A percentile compares a stretch with the other conserved stretches of the same genome.
Conservation (phyloP, 139 green algal species). For the Tetraselmis chui region DNA sequence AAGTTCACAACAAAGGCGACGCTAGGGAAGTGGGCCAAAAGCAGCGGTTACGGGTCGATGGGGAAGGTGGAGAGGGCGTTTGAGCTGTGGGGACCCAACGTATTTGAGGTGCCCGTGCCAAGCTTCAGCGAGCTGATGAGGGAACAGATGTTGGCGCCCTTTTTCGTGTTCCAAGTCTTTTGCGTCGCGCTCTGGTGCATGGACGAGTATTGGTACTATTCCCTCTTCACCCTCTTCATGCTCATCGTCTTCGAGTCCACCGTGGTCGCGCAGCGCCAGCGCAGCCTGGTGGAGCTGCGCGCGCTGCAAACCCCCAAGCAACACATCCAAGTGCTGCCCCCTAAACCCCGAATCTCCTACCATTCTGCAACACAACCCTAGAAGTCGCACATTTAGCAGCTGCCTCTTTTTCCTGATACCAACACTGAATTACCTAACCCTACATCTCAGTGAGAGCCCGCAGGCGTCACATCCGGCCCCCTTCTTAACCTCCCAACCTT, state of each 20-base stretch:
- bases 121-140: slow-evolving; percentile 63
- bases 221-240: slow-evolving; percentile 97
- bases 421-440: too few species aligned
- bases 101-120: slow-evolving; percentile 68
- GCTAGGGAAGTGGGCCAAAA: slow-evolving; percentile 41
- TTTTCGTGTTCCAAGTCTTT: slow-evolving; percentile 97
- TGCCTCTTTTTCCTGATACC: too few species aligned
- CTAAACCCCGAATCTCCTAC: too few species aligned
- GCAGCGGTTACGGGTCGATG: slow-evolving; percentile 35
- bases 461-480: too few species aligned
- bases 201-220: slow-evolving; percentile 96
- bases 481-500: too few species aligned
- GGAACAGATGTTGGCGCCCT: slow-evolving; percentile 93
- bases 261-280: slow-evolving; percentile 78
- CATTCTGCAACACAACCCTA: too few species aligned
- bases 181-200: slow-evolving; percentile 91
- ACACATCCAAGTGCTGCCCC: slow-evolving; percentile 37
- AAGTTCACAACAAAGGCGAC: slow-evolving; percentile 54
- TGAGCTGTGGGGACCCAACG: slow-evolving; percentile 63
- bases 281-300: slow-evolving; percentile 82
- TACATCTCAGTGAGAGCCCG: too few species aligned
- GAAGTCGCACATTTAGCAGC: too few species aligned
- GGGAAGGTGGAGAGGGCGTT: slow-evolving; percentile 34
- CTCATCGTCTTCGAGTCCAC: slow-evolving; percentile 97
- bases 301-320: slow-evolving; percentile 72